Percentiles rank a stretch among this genome's conserved stretches.
Conservation (phyloP, 176 grass and related monocot species). For the Canna indica region DNA sequence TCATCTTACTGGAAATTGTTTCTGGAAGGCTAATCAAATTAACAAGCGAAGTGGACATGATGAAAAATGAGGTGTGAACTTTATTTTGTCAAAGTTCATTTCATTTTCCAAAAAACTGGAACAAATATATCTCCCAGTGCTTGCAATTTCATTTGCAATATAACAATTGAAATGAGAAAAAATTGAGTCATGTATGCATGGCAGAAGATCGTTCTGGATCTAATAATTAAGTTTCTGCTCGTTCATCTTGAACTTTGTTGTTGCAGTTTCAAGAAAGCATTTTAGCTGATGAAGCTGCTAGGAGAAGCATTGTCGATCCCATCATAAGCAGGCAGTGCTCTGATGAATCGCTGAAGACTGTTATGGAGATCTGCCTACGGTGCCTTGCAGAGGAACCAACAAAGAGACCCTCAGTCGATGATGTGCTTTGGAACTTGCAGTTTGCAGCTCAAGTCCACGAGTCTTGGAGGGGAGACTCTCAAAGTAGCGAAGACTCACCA, state of each 20-base stretch:
- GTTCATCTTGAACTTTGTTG: neutral
- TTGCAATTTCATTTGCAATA: neutral
- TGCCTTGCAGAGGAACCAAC: constrained; percentile 62
- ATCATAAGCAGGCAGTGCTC: constrained; percentile 48
- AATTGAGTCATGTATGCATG: constrained; percentile 2
- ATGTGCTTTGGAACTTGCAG: constrained; percentile 95
- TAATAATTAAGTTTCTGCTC: neutral
- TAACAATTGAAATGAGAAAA: neutral
- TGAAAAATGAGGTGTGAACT: constrained; percentile 56
- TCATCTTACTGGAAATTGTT: constrained; percentile 76
- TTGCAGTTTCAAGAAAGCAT: constrained; percentile 62
- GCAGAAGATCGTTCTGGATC: neutral
- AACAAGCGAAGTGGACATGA: constrained; percentile 61
- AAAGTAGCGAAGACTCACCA: constrained; percentile 49
- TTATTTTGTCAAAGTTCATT: too few species aligned
- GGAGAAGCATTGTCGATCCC: constrained; percentile 58
- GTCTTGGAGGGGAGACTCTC: constrained; percentile 43
- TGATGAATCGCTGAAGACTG: constrained; percentile 67
- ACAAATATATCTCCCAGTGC: neutral
- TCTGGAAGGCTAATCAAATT: constrained; percentile 69
- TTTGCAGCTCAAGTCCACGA: constrained; percentile 88
- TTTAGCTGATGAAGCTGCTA: constrained; percentile 41
- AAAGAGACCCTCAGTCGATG: constrained; percentile 75
- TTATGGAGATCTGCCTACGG: constrained; percentile 76
- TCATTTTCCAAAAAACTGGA: neutral